Evolutionary conservation across 208 protist genomes (phyloP), one percentile per base, ranked within the genome.

Genomic region (Porcisia deanei): DNA sequence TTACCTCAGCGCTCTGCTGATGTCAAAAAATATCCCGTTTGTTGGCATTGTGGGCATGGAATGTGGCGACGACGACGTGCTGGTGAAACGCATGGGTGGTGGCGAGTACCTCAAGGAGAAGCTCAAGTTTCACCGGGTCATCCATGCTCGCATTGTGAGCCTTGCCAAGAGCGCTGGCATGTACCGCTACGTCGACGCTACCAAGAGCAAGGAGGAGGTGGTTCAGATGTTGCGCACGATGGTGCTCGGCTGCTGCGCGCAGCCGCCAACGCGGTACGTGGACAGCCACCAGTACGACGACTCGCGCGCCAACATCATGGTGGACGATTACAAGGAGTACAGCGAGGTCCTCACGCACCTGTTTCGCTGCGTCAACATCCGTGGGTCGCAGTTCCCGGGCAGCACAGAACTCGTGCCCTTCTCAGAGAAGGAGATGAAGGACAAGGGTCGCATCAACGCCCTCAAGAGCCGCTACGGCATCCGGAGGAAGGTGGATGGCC

Each of bases 61-160:
- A 68, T 82, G 74, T 49, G 82, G 87, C 7, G 80, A 89, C 55
- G 90, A 96, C 76, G 83, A 88, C 20, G 65, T 88, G 20, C 83
- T 96, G 12, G 75, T 96, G 16, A 54, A 86, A 64, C 92, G 92
- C 79, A 90, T 96, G 82, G 85, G 86, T 59, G 90, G 88, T 16
- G 82, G 81, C 64, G 83, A 88, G 59, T 79, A 94, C 58, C 71
- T 92, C 49, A 76, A 77, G 65, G 90, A 96, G 71, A 93, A 93
- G 78, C 73, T 94, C 53, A 96, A 96, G 82, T 94, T 92, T 75
- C 92, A 94, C 69, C 90, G 90, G 69, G 89, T 94, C 71, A 93
- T 93, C 55, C 92, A 96, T 72, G 84, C 87, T 7, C 86, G 90
- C 64, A 82, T 96, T 52, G 84, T 88, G n/a, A 88, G 79, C 63